Percentiles rank a stretch among this genome's conserved stretches.
Conservation (phyloP, 148 eudicot species). For the Oxyria digyna region DNA sequence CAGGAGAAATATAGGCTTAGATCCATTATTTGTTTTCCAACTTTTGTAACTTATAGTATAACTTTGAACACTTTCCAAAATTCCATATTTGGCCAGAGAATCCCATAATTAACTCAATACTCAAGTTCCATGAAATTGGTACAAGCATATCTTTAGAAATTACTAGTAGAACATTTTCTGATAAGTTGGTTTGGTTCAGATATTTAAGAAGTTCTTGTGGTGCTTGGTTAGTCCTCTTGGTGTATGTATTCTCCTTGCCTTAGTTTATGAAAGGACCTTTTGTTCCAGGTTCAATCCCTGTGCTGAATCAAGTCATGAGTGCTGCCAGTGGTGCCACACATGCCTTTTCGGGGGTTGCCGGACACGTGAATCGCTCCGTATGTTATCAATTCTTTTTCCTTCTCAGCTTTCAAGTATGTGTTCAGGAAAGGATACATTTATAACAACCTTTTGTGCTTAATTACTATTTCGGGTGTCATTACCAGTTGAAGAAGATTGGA, state of each 20-base stretch:
- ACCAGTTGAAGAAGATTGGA: constrained; percentile 72
- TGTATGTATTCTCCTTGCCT: neutral
- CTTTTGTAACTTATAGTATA: neutral
- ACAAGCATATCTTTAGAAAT: neutral
- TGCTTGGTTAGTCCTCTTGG: neutral
- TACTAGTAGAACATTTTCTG: neutral
- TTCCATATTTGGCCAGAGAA: neutral
- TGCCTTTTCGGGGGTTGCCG: constrained; percentile 67
- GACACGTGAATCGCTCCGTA: constrained; percentile 72
- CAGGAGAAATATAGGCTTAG: neutral
- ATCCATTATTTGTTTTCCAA: neutral
- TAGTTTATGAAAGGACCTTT: neutral
- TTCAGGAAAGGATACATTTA: neutral
- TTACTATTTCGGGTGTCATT: neutral
- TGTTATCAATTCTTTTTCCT: constrained; percentile 17
- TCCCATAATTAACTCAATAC: neutral
- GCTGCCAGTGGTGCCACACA: constrained; percentile 97
- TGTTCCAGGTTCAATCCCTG: constrained; percentile 69
- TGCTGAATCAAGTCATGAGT: constrained; percentile 69
- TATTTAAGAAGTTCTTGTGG: neutral
- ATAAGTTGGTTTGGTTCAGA: neutral
- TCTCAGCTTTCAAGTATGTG: neutral
- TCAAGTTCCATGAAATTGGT: neutral
- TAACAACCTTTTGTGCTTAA: neutral
- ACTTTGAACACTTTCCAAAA: no score